Evolutionary conservation across 1,284 basidiomycete species (phyloP).

Genomic region (Apiotrichum akiyoshidainum): DNA sequence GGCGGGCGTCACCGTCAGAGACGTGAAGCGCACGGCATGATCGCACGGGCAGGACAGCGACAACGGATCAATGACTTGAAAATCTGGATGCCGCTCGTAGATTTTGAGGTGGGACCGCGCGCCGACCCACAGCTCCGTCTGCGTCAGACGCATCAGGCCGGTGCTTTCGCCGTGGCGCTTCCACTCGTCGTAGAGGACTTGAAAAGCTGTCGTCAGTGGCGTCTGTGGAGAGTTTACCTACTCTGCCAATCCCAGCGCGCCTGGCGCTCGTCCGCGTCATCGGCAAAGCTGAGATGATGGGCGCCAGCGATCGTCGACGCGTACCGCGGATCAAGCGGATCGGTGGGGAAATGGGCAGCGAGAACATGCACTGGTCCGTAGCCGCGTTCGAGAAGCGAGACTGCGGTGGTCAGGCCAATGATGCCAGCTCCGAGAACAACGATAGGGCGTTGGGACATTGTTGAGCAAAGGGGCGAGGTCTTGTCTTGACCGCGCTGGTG

Average conservation of each 20-base stretch:
- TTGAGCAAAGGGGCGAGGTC: too few relatives aligned
- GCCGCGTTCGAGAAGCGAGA: conserved; percentile 32
- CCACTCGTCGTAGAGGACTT: conserved; percentile 40
- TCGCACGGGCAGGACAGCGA: conserved; percentile 19
- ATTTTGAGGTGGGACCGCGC: conserved; percentile 41
- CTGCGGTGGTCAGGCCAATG: conserved; percentile 48
- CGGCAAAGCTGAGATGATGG: conserved; percentile 50
- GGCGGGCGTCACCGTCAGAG: conserved; percentile 47
- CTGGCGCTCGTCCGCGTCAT: conserved; percentile 40
- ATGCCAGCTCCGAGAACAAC: conserved; percentile 45
- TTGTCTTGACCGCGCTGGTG: too few relatives aligned
- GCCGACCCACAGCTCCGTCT: conserved; percentile 46
- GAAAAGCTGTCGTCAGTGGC: conserved; percentile 31
- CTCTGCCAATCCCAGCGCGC: conserved; percentile 38
- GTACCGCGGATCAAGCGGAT: conserved; percentile 38
- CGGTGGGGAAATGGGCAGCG: conserved; percentile 40
- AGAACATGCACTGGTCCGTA: conserved; percentile 35
- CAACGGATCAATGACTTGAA: conserved; percentile 20
- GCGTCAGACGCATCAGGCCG: conserved; percentile 43
- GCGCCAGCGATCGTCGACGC: conserved; percentile 46
- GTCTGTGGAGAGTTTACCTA: conserved; percentile 21
- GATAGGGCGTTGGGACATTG: conserved; percentile 22
- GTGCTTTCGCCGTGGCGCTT: conserved; percentile 28
- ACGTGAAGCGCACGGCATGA: conserved; percentile 46
- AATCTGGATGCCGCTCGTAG: conserved; percentile 46